Evolutionary conservation across 139 green algal genomes (phyloP).

Genomic region (Coelastrella sp.): DNA sequence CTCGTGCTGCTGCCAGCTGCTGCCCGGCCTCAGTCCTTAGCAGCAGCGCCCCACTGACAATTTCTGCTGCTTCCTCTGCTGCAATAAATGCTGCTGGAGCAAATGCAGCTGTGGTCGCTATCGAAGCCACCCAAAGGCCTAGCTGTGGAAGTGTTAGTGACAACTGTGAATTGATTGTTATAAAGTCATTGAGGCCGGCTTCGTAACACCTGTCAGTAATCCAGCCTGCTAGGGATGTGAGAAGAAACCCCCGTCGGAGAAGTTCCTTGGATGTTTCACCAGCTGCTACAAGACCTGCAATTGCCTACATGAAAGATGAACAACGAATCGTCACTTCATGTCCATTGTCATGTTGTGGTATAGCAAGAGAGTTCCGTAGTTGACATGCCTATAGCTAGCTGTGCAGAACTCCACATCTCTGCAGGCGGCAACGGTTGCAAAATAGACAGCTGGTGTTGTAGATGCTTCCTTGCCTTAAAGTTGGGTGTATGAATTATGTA

Average conservation of each 20-base stretch:
- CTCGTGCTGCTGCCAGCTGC: neutral
- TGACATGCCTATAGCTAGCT: no score
- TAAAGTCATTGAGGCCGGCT: neutral
- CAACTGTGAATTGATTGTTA: neutral
- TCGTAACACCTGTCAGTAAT: slow-evolving; percentile 32
- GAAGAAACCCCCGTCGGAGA: slow-evolving; percentile 21
- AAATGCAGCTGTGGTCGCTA: neutral
- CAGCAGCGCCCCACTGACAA: slow-evolving; percentile 20
- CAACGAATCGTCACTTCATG: no score
- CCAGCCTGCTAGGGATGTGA: slow-evolving; percentile 36
- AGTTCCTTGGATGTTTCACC: slow-evolving; percentile 29
- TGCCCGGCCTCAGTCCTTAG: slow-evolving; percentile 5
- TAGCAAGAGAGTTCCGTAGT: no score
- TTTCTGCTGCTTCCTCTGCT: slow-evolving; percentile 8
- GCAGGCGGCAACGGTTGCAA: no score
- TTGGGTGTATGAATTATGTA: no score
- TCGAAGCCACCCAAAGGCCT: neutral
- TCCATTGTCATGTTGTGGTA: no score
- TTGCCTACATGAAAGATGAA: neutral
- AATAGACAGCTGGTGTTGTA: no score
- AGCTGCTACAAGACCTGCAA: neutral
- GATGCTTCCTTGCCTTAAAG: no score
- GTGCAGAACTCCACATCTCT: no score
- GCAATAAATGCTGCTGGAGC: slow-evolving; percentile 5
- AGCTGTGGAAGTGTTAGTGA: neutral